Base-by-base conservation (phyloP, 805 yeast genomes). In the Ogataea ganodermae region DNA sequence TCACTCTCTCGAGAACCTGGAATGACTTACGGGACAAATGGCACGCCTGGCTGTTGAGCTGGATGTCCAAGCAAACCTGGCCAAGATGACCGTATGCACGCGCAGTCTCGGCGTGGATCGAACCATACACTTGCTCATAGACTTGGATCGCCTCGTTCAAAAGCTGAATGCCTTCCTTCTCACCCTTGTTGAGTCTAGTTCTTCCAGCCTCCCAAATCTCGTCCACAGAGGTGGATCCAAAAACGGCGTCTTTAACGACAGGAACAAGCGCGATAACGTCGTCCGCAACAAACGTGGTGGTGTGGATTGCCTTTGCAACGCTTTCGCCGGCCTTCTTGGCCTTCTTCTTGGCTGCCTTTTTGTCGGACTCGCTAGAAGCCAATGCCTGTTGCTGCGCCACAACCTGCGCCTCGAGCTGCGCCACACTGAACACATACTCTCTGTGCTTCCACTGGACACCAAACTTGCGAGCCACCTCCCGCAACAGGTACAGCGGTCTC, bases 361-460 rank as follows among this genome's bases (percentile, higher is more conserved):
- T 54, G n/a, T 35, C 44, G 17, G 53, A 51, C 6, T 54, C 50
- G 4, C 58, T 46, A 8, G 59, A 44, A 14, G 67, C 75, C 42
- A 59, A 59, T 16, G 62, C 59, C 17, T 48, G 44, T 3, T 50
- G 28, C 38, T 56, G 60, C 12, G 61, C 48, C 21, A 56, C 46
- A n/a, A 60, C 41, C 48, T 61, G 64, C 13, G 55, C 50, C 24
- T 67, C 71, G 35, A 73, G 65, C 16, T 59, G 66, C 37, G 73
- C 80, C 37, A 63, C 62, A 27, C 79, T 73, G 63, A 80, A 79
- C 10, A 64, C 69, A 60, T 79, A 83, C 9, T 69, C 61, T 51
- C 69, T 75, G 9, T 78, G 72, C 50, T 73, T 69, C 87, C 96
- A 84, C 72, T 94, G 99, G 44, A 92, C 80, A 68, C 98, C 98